phyloP scores from a whole-genome alignment of 140 eudicot genomes.

The Stevia rebaudiana region DNA sequence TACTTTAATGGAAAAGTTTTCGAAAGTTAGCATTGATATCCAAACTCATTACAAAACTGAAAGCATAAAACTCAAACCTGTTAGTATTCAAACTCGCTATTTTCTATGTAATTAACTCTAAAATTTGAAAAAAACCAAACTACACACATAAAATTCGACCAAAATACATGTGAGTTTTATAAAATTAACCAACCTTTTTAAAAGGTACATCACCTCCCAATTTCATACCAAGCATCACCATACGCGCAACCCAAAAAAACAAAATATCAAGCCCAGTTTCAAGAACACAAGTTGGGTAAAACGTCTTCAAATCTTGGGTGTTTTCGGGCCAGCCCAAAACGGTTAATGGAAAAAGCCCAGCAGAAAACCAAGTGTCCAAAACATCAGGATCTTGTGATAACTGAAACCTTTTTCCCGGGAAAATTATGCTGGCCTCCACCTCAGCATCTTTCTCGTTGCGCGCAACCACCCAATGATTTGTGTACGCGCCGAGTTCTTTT shows the following conservation, averaged over 20 bases:
- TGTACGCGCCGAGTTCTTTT: slow-evolving; percentile 75
- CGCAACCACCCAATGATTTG: slow-evolving; percentile 83
- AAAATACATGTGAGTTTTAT: no score
- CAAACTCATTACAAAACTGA: no score
- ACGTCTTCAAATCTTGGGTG: slow-evolving; percentile 63
- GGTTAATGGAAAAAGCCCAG: slow-evolving; percentile 88
- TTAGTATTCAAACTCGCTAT: no score
- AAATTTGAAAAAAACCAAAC: no score
- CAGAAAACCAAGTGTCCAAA: slow-evolving; percentile 94
- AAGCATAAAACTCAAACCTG: no score
- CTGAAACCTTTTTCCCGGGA: slow-evolving; percentile 63
- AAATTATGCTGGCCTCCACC: slow-evolving; percentile 43
- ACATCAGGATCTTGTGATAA: slow-evolving; percentile 93
- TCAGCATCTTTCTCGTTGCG: slow-evolving; percentile 69
- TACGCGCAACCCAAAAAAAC: slow-evolving; percentile 96
- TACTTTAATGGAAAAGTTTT: no score
- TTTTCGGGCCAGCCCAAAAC: slow-evolving; percentile 98
- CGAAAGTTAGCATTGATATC: no score
- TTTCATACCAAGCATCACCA: slow-evolving; percentile 93
- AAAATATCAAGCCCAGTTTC: slow-evolving; percentile 96
- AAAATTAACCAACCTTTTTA: slow-evolving; percentile 62
- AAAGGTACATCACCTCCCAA: slow-evolving; percentile 39
- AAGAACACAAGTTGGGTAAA: slow-evolving; percentile 86
- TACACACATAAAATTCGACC: no score
- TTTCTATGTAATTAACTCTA: no score